Evolutionary conservation across 805 yeast genomes (phyloP), one percentile per base, ranked within the genome.

Genomic region (Diddensiella santjacobensis): DNA sequence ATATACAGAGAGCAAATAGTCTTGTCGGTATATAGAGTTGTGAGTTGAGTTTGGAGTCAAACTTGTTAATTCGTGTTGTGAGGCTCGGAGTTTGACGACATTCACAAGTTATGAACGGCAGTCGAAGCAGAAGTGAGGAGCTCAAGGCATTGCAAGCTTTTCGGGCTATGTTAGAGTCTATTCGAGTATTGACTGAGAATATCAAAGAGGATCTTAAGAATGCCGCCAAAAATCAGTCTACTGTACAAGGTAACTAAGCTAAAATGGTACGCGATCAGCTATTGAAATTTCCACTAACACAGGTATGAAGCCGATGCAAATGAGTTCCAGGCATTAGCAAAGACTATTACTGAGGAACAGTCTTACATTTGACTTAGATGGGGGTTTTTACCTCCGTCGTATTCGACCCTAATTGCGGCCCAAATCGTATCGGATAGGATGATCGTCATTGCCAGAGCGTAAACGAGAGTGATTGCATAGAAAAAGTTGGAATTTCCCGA

Each of bases 401-500:
- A 87, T 55, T 88, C 96, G 40, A 69, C 59, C 31, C 84, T 76
- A 46, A 89, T 64, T 55, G 81, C 78, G 1, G 87, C 87, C 96
- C 98, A 89, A 10, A 84, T 68, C 55, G 87, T 77, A 59, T 93
- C 98, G 38, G 83, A 74, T 15, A 89, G 59, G 2, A 87, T 71
- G 24, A 86, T 65, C 0, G 81, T 79, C 55, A 88, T 74, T 2
- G 89, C 86, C 5, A 81, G 70, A 0, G 86, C 82, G 65, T 88
- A 84, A 2, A 84, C 86, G 50, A 93, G 73, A 2, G 93, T 87
- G 58, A 93, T 85, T 33, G 98, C 96, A 70, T 91, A 93, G 70
- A 89, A 93, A 71, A 93, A 93, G 67, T 93, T 93, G 45, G 96
- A 83, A 68, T 93, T 93, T 22, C 99, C 99, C 26, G 93, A 87